These are phyloP conservation scores for Gastrodia elata DNA, from an alignment of 106 monocot genomes.

Conservation along the genomic window DNA sequence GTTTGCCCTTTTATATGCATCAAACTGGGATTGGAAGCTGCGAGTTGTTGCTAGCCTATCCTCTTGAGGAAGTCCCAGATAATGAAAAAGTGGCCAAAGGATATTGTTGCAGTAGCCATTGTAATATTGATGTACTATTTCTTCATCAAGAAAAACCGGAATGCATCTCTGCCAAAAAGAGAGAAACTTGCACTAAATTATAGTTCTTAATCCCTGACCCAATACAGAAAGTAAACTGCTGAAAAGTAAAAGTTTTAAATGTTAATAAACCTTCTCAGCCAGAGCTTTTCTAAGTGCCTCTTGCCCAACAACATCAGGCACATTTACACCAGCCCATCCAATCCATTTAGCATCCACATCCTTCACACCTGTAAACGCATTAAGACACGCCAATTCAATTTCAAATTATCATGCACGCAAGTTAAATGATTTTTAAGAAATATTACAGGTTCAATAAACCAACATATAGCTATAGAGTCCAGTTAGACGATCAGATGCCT, in stretches of 20 bases:
- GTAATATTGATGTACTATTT: conserved; percentile 96
- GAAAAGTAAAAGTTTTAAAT: not conserved
- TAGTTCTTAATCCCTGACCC: not conserved
- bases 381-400: not conserved
- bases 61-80: conserved; percentile 96
- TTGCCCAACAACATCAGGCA: conserved; percentile 83
- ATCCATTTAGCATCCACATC: conserved; percentile 98
- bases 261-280: conserved; percentile 62
- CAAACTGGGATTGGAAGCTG: conserved; percentile 94
- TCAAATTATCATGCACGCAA: conserved; percentile 1
- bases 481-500: too few relatives aligned
- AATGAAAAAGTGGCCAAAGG: conserved; percentile 94
- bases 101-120: conserved; percentile 99
- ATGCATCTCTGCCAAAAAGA: conserved; percentile 80
- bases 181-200: not conserved
- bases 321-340: conserved; percentile 98
- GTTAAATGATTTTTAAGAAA: not conserved
- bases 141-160: conserved; percentile 96
- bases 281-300: conserved; percentile 70
- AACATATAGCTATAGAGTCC: not conserved
- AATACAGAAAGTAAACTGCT: not conserved
- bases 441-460: not conserved
- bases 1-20: conserved; percentile 90
- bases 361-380: conserved; percentile 55
- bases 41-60: conserved; percentile 89